Base-by-base conservation (phyloP, 805 yeast genomes). In the Wickerhamomyces mucosus region DNA sequence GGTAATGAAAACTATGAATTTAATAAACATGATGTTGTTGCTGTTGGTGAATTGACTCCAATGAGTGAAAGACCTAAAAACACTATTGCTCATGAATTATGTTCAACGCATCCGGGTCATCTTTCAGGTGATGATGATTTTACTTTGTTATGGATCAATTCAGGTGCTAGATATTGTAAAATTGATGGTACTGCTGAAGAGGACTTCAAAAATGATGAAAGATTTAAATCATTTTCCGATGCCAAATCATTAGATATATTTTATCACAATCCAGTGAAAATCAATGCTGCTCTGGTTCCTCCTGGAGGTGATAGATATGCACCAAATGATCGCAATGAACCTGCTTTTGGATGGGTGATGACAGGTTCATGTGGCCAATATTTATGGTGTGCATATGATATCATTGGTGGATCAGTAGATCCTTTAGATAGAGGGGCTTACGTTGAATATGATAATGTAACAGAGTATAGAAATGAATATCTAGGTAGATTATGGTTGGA, bases 81-180 rank as follows among this genome's bases (percentile, higher is more conserved):
- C 28, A 24, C 33, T 4, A 36, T 37, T 33, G 34, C 47, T 0
- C 35, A 55, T 21, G 78, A 72, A 46, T 40, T 74, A 12, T 74
- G 80, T 42, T 65, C 78, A 1, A 72, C 72, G 21, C 79, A 74
- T 44, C 81, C 81, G 2, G 78, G 72, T 3, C 81, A 75, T 46
- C 46, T 75, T 9, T 51, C 51, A 26, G 75, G 67, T 32, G 59
- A 56, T 26, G 31, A 33, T 15, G 75, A 70, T 46, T 48, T 60
- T 22, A 58, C 68, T 1, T 45, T 64, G 29, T 45, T 76, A 4
- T 79, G 86, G 85, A 63, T 78, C 28, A 78, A 79, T 45, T 78
- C 84, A n/a, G 89, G 89, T 0, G 65, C 77, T 48, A 59, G 64
- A 29, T 69, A 63, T 30, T 79, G 86, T 53, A 71, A 72, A 41